A percentile compares a stretch with the other conserved stretches of the same genome.
Evolutionary conservation across 1,284 basidiomycete genomes (phyloP).

Genomic region (Ustilago cynodontis): DNA sequence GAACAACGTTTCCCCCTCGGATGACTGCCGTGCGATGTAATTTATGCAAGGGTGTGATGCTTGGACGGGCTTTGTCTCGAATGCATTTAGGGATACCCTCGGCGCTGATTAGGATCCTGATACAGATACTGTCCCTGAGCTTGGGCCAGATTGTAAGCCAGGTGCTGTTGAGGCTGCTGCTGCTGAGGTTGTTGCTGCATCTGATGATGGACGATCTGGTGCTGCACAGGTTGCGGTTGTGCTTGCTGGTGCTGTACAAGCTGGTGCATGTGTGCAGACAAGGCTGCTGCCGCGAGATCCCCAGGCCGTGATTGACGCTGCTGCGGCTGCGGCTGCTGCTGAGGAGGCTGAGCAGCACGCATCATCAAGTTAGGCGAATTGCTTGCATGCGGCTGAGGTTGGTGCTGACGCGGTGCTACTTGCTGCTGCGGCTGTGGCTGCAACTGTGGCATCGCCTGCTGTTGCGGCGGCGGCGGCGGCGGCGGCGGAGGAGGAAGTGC

Average conservation of each 20-base stretch:
- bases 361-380: not conserved
- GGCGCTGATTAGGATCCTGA: conserved; percentile 22
- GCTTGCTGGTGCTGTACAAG: conserved; percentile 8
- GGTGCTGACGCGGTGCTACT: conserved; percentile 2
- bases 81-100: conserved; percentile 15
- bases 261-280: conserved; percentile 17
- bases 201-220: not conserved
- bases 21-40: no score
- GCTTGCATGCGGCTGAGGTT: not conserved
- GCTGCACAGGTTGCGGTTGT: not conserved
- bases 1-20: not conserved
- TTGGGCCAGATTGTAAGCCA: not conserved
- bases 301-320: conserved; percentile 12
- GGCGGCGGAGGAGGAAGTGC: no score
- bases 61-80: no score
- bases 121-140: conserved; percentile 1
- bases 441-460: conserved; percentile 1
- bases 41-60: no score
- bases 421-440: not conserved
- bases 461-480: not conserved
- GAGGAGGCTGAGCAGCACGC: conserved; percentile 4
- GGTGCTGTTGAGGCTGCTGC: conserved; percentile 10
- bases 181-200: not conserved
- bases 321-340: not conserved
- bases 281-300: not conserved